Conservation (phyloP, 768 basidiomycete species). For the Plicaturopsis crispa region DNA sequence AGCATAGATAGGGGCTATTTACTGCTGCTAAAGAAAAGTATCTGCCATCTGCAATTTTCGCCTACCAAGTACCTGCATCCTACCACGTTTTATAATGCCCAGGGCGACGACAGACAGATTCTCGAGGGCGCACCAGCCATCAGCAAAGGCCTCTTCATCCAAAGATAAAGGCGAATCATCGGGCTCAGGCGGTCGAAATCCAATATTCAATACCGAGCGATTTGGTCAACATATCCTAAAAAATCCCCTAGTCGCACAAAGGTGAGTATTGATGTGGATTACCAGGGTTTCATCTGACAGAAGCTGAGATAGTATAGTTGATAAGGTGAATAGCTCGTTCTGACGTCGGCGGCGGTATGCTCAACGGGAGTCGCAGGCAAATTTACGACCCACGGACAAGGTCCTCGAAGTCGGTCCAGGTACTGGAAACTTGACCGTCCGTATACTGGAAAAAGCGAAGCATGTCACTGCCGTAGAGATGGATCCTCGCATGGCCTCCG, state of each 20-base stretch:
- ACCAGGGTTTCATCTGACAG: slow-evolving; percentile 15
- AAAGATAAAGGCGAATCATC: slow-evolving; percentile 31
- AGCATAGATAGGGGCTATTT: too few species aligned
- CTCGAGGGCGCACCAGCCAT: slow-evolving; percentile 57
- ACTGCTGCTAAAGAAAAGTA: too few species aligned
- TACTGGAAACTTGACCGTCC: slow-evolving; percentile 92
- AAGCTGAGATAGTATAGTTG: slow-evolving; percentile 59
- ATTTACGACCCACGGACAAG: slow-evolving; percentile 87
- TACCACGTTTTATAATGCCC: too few species aligned
- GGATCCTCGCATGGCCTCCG: slow-evolving; percentile 99
- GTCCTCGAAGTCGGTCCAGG: slow-evolving; percentile 97
- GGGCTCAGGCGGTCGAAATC: slow-evolving; percentile 55
- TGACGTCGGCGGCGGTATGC: background rate
- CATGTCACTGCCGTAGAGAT: slow-evolving; percentile 93
- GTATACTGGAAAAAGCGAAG: slow-evolving; percentile 89
- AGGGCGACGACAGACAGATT: slow-evolving; percentile 74
- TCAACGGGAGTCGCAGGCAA: slow-evolving; percentile 46
- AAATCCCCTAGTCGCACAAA: slow-evolving; percentile 86
- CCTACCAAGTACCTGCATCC: too few species aligned
- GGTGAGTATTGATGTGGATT: slow-evolving; percentile 38
- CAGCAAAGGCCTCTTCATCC: slow-evolving; percentile 44
- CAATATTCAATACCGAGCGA: slow-evolving; percentile 89
- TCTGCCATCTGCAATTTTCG: too few species aligned
- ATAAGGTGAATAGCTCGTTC: slow-evolving; percentile 33
- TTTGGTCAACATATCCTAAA: slow-evolving; percentile 99